These are phyloP conservation scores for Clitopilus hobsonii DNA, from an alignment of 768 basidiomycete species.

Conservation along the genomic window DNA sequence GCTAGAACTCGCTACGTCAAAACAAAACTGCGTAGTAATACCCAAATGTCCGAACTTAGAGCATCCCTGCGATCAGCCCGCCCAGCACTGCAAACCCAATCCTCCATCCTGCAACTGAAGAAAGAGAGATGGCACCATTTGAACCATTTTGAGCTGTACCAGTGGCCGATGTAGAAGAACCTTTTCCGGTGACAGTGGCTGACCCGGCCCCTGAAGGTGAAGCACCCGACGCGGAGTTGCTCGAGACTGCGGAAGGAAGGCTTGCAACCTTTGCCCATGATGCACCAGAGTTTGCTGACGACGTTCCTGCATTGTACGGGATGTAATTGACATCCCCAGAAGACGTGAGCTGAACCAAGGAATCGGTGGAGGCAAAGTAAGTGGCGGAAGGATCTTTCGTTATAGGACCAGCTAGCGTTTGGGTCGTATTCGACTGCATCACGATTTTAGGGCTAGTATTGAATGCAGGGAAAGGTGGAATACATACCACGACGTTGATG, in stretches of 20 bases:
- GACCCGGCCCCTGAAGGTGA: slow-evolving; percentile 1
- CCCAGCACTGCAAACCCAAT: not conserved
- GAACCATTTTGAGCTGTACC: not conserved
- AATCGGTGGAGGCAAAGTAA: slow-evolving; percentile 58
- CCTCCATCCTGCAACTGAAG: not conserved
- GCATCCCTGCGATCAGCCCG: not conserved
- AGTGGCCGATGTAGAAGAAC: slow-evolving; percentile 1
- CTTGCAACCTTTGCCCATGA: slow-evolving; percentile 43
- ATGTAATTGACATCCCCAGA: slow-evolving; percentile 58
- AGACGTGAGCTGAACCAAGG: slow-evolving; percentile 66
- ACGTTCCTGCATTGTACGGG: slow-evolving; percentile 45
- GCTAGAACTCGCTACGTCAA: too few relatives aligned
- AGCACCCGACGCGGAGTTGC: slow-evolving; percentile 9
- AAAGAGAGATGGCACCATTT: not conserved
- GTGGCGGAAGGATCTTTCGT: slow-evolving; percentile 53
- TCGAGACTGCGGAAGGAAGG: slow-evolving; percentile 40
- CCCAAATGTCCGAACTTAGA: not conserved
- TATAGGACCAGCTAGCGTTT: slow-evolving; percentile 53
- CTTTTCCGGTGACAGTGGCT: slow-evolving; percentile 8
- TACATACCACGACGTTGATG: slow-evolving; percentile 56
- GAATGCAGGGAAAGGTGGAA: not conserved
- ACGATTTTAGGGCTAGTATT: not conserved
- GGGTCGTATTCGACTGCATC: slow-evolving; percentile 57
- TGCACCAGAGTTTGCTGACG: slow-evolving; percentile 36
- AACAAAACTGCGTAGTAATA: too few relatives aligned